Evolutionary conservation across 805 yeast species (phyloP).

Genomic region (Lachancea sp.): DNA sequence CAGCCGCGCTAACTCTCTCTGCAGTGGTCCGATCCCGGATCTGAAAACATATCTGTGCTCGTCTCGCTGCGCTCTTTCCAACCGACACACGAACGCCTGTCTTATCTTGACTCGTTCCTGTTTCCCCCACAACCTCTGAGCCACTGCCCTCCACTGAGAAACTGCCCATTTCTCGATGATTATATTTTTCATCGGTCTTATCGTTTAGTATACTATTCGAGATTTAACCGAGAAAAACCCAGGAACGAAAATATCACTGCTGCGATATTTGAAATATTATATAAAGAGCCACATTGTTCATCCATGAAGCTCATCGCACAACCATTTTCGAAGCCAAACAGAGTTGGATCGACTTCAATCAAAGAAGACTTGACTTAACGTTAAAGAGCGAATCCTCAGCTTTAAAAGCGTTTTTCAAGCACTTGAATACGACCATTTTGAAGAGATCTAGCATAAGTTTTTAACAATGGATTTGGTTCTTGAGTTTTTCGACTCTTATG

Average conservation of each 20-base stretch:
- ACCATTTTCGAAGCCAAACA: neutral
- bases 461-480: conserved; percentile 79
- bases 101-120: neutral
- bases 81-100: neutral
- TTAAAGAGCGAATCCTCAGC: neutral
- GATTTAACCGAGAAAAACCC: neutral
- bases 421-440: neutral
- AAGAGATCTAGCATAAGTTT: neutral
- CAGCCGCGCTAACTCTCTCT: neutral
- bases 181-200: neutral
- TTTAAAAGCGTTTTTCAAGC: too few relatives aligned
- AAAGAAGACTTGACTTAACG: neutral
- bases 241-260: neutral
- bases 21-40: neutral
- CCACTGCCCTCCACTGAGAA: neutral
- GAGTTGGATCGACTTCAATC: neutral
- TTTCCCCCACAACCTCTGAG: neutral
- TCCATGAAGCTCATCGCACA: neutral
- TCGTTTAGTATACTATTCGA: neutral
- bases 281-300: neutral
- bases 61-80: conserved; percentile 1
- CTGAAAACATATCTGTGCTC: neutral
- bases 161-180: neutral
- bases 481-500: conserved; percentile 67
- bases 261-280: neutral